Conservation (phyloP, 2,329 filamentous ascomycete species). For the Davidsoniella eucalypti region DNA sequence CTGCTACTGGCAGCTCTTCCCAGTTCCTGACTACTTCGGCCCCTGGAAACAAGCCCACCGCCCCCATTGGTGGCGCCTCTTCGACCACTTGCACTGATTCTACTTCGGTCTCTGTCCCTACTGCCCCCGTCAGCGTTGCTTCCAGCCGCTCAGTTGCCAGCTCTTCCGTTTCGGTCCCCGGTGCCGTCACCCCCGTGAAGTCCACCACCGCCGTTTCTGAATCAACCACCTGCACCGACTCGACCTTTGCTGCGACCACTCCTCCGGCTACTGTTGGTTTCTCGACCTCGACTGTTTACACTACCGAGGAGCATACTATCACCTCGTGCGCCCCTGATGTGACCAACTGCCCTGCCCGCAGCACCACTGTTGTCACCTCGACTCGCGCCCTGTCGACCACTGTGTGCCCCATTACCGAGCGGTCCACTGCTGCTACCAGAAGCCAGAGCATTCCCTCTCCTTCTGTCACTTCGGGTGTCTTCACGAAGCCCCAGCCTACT, state of each 20-base stretch:
- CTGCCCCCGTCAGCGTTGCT: background rate
- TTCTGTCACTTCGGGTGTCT: background rate
- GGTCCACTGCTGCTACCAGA: background rate
- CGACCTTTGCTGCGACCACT: background rate
- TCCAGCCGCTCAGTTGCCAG: slow-evolving; percentile 23
- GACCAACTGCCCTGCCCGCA: slow-evolving; percentile 13
- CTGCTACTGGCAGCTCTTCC: background rate
- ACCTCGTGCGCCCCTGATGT: slow-evolving; percentile 34
- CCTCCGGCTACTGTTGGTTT: background rate
- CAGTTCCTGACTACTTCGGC: background rate
- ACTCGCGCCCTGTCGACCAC: slow-evolving; percentile 27
- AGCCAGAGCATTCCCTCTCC: background rate
- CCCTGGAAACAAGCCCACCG: background rate
- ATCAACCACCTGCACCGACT: background rate
- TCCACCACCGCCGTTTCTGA: background rate
- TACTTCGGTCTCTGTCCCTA: slow-evolving; percentile 34
- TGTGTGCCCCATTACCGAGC: slow-evolving; percentile 21
- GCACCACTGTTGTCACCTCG: slow-evolving; percentile 23
- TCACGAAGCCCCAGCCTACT: background rate
- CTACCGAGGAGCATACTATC: slow-evolving; percentile 32
- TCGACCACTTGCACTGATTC: slow-evolving; percentile 25
- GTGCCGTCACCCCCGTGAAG: slow-evolving; percentile 25
- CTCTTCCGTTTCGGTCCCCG: slow-evolving; percentile 24
- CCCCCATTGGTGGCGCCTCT: background rate
- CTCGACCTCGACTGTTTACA: slow-evolving; percentile 25